Evolutionary conservation across 306 rosid species (phyloP), one percentile per base, ranked within the genome.

Genomic region (Dalbergia oliveri): DNA sequence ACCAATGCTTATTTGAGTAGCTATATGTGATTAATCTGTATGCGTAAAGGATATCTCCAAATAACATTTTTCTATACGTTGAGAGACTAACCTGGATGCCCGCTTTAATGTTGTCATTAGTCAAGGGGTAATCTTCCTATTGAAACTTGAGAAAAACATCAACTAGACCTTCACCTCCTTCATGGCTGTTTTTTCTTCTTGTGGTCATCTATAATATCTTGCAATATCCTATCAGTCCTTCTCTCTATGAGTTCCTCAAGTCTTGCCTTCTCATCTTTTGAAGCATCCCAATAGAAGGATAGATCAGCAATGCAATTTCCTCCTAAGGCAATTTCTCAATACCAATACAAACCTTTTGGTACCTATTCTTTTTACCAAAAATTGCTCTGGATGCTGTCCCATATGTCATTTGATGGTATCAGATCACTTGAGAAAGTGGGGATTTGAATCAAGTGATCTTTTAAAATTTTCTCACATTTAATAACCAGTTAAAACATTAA

Each of bases 91-190:
- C 89, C 74, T 59, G 51, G 8, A 81, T 62, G 23, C 77, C 72
- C 0, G 81, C 83, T 80, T 83, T 77, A 15, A 86, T 37, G 18
- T 80, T 73, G 16, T 80, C 53, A 47, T 84, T 82, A 4, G 73
- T 72, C 31, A 57, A 49, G 5, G 33, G 31, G 14, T 0, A 8
- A 5, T 57, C 49, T 0, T n/a, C 59, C 11, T 75, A 39, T 39
- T 80, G 85, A 77, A 66, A 9, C 53, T 54, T 72, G 66, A 86
- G 79, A 51, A 83, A 79, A 41, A 67, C 81, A 73, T 86, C 81
- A 61, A 80, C 51, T 4, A 83, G 58, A 62, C 76, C 81, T 53
- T 86, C 83, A 39, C 34, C 69, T 49, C 75, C 50, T n/a, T n/a
- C n/a, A n/a, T n/a, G n/a, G n/a, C n/a, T n/a, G n/a, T n/a, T n/a